A percentile compares a stretch with the other conserved stretches of the same genome.
Conservation (phyloP, 2,329 filamentous ascomycete species). For the Scedosporium boydii region DNA sequence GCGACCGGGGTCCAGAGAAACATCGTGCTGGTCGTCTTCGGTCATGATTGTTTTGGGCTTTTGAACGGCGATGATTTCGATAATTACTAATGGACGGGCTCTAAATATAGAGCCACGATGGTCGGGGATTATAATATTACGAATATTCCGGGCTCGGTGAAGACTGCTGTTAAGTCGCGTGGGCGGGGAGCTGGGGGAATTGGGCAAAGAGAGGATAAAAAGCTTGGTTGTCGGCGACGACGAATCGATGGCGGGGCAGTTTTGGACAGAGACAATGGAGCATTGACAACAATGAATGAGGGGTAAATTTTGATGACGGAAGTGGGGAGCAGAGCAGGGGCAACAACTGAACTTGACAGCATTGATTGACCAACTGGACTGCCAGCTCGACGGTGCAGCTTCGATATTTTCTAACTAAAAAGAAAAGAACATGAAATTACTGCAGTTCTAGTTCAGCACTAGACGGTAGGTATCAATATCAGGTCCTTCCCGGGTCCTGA, state of each 20-base stretch:
- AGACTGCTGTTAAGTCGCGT: neutral
- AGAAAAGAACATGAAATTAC: neutral
- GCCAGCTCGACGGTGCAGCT: too few relatives aligned
- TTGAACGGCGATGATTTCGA: neutral
- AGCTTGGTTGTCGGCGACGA: neutral
- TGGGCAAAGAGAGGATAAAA: neutral
- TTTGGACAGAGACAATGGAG: neutral
- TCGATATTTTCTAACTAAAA: neutral
- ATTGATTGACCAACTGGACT: neutral
- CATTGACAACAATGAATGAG: neutral
- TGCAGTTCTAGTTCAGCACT: too few relatives aligned
- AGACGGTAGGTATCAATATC: too few relatives aligned
- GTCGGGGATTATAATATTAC: neutral
- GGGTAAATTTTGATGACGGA: slow-evolving; percentile 3
- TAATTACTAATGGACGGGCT: neutral
- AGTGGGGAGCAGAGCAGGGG: slow-evolving; percentile 3
- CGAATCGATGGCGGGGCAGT: slow-evolving; percentile 2
- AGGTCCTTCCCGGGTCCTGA: too few relatives aligned
- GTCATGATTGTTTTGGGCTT: slow-evolving; percentile 30
- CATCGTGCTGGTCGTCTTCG: slow-evolving; percentile 39
- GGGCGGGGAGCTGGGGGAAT: neutral
- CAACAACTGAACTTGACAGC: neutral
- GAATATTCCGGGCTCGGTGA: neutral
- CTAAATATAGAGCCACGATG: neutral
- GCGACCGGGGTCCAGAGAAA: slow-evolving; percentile 34